phyloP scores from a whole-genome alignment of 495 filamentous ascomycete genomes.

The Lophiotrema nucula region DNA sequence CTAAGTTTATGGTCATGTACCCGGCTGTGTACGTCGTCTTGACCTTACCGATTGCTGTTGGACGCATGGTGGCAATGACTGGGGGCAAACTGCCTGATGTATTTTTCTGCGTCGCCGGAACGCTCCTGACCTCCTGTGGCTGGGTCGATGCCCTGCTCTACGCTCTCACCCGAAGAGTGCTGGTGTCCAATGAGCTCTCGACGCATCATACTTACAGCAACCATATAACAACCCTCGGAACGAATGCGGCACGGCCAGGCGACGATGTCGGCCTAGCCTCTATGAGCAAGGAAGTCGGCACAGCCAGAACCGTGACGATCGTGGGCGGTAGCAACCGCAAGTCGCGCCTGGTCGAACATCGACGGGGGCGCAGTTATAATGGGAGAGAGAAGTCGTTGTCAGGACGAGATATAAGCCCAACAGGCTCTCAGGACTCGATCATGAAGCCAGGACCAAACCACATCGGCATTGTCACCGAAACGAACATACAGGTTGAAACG shows the following conservation, averaged over 20 bases:
- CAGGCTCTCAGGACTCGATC: constrained; percentile 19
- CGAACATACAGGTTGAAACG: constrained; percentile 24
- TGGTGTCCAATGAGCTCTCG: constrained; percentile 39
- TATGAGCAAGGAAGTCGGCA: constrained; percentile 19
- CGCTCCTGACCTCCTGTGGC: constrained; percentile 70
- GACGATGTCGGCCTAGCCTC: constrained; percentile 19
- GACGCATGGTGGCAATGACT: constrained; percentile 65
- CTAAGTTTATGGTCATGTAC: constrained; percentile 72
- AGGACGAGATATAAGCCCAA: constrained; percentile 8
- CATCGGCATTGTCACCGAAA: constrained; percentile 30
- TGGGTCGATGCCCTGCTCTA: constrained; percentile 73
- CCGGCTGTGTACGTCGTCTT: constrained; percentile 71
- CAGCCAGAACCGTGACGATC: constrained; percentile 27
- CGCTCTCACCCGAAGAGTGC: constrained; percentile 60
- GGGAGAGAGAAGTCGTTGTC: not conserved
- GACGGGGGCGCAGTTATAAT: not conserved
- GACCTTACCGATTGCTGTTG: constrained; percentile 67
- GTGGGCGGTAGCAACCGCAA: constrained; percentile 26
- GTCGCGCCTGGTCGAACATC: constrained; percentile 12
- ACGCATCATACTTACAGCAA: not conserved
- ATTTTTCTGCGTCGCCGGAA: constrained; percentile 70
- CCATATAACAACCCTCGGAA: constrained; percentile 6
- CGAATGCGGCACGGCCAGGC: constrained; percentile 11
- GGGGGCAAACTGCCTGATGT: constrained; percentile 52
- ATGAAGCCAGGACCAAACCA: constrained; percentile 19